These are phyloP conservation scores for Pseudodiploospora longispora DNA, from an alignment of 2,329 filamentous ascomycete species.

Conservation along the genomic window DNA sequence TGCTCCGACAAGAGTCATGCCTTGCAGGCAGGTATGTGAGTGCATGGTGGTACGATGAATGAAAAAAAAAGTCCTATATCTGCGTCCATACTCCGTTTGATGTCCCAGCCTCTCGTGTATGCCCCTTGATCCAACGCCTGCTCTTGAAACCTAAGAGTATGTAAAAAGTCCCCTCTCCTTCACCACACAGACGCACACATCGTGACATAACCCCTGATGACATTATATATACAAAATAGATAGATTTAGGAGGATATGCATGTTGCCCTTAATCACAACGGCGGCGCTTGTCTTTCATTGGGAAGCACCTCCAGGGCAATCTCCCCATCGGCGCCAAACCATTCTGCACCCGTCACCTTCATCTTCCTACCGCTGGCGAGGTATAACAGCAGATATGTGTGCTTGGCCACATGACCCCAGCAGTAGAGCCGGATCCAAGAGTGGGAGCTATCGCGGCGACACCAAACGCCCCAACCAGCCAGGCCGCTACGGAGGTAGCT, in stretches of 20 bases:
- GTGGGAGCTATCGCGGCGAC: conserved; percentile 32
- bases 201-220: no score
- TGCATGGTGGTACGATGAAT: no score
- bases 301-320: conserved; percentile 36
- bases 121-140: no score
- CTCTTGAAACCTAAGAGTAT: no score
- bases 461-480: conserved; percentile 62
- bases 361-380: conserved; percentile 59
- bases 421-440: conserved; percentile 59
- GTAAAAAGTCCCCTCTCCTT: no score
- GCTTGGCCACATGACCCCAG: conserved; percentile 65
- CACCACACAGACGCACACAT: no score
- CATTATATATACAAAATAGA: no score
- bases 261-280: conserved; percentile 1
- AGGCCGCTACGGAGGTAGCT: conserved; percentile 50
- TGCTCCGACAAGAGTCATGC: no score
- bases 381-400: conserved; percentile 69
- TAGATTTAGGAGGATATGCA: neutral
- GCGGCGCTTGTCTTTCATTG: conserved; percentile 11
- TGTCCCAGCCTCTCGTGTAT: no score
- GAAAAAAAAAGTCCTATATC: no score
- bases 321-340: conserved; percentile 57
- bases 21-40: no score
- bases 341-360: conserved; percentile 48
- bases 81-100: no score